Evolutionary conservation across 306 rosid species (phyloP).

Genomic region (Gastrolobium bilobum): DNA sequence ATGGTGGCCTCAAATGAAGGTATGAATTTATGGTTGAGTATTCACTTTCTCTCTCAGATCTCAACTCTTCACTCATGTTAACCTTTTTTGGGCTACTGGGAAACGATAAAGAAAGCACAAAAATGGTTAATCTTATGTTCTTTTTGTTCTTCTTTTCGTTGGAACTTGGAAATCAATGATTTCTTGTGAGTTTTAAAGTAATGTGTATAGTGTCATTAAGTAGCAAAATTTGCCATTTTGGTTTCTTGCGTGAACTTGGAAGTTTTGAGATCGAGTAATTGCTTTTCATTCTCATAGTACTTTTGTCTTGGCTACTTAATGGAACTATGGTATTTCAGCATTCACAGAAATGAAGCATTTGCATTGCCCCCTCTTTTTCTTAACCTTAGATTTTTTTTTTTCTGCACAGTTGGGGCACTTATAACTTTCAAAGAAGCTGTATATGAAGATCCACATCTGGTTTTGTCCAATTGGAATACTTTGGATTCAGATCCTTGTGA

Average conservation of each 20-base stretch:
- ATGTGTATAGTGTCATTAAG: conserved; percentile 8
- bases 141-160: background rate
- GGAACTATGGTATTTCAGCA: conserved; percentile 24
- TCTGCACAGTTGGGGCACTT: conserved; percentile 73
- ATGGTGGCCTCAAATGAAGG: conserved; percentile 75
- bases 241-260: conserved; percentile 35
- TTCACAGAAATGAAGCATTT: conserved; percentile 20
- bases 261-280: conserved; percentile 45
- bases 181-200: background rate
- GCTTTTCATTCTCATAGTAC: conserved; percentile 36
- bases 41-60: conserved; percentile 68
- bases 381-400: conserved; percentile 43
- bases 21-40: conserved; percentile 43
- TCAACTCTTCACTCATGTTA: conserved; percentile 48
- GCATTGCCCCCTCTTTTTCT: conserved; percentile 37
- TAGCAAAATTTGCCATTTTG: conserved; percentile 25
- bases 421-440: conserved; percentile 77
- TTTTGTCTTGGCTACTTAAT: conserved; percentile 41
- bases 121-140: conserved; percentile 40
- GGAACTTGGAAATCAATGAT: conserved; percentile 9
- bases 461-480: conserved; percentile 83
- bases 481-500: conserved; percentile 87
- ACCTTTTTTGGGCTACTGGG: conserved; percentile 42
- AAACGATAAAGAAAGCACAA: conserved; percentile 33
- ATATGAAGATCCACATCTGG: conserved; percentile 79